Evolutionary conservation across 2,329 filamentous ascomycete species (phyloP).

Genomic region (Cladophialophora chaetospira): DNA sequence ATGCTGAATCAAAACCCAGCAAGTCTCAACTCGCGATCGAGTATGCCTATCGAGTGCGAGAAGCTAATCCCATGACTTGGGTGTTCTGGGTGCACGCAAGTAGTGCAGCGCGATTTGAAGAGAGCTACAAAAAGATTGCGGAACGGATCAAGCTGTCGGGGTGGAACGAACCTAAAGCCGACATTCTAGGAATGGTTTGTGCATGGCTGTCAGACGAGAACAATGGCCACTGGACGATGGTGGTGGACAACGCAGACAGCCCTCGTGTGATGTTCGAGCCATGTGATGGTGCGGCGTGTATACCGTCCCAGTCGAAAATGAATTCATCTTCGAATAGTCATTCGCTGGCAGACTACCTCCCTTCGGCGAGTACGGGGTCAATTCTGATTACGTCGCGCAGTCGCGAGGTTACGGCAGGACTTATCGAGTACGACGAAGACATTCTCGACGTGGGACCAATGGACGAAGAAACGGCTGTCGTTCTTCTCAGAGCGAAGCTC

Average conservation of each 20-base stretch:
- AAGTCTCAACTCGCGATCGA: conserved; percentile 39
- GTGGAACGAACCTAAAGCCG: conserved; percentile 11
- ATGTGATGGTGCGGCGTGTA: too few species aligned
- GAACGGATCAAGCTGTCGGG: not conserved
- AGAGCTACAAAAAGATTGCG: conserved; percentile 34
- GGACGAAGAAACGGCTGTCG: not conserved
- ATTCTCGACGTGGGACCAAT: not conserved
- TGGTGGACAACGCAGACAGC: conserved; percentile 31
- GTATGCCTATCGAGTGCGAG: conserved; percentile 31
- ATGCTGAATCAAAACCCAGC: conserved; percentile 18
- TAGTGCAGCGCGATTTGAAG: conserved; percentile 30
- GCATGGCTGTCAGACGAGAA: conserved; percentile 25
- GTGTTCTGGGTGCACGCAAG: conserved; percentile 38
- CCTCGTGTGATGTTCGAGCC: conserved; percentile 22
- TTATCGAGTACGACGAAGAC: not conserved
- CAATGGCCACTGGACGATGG: conserved; percentile 23
- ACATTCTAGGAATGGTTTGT: conserved; percentile 25
- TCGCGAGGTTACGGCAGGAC: not conserved
- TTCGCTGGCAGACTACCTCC: conserved; percentile 29
- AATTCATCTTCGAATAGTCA: too few species aligned
- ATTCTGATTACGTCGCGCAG: conserved; percentile 28
- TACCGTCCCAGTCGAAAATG: too few species aligned
- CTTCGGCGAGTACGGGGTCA: conserved; percentile 28
- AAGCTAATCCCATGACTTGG: conserved; percentile 28
- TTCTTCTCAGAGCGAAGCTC: not conserved